Evolutionary conservation across 768 basidiomycete genomes (phyloP).

Genomic region (Leccinum subgranulosum): DNA sequence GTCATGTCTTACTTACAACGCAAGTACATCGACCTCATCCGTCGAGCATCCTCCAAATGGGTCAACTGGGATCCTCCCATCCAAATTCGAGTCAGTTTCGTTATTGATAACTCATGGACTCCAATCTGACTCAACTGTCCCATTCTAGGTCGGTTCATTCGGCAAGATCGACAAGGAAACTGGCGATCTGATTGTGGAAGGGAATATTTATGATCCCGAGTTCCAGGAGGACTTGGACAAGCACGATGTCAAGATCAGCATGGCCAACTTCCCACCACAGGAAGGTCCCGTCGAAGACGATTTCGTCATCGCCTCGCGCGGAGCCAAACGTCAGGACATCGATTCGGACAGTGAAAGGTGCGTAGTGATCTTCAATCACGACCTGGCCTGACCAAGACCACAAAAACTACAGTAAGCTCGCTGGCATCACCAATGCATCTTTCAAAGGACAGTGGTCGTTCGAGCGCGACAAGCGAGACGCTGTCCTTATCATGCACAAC

Average conservation of each 20-base stretch:
- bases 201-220: slow-evolving; percentile 32
- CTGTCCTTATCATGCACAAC: slow-evolving; percentile 31
- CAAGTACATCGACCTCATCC: slow-evolving; percentile 37
- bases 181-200: slow-evolving; percentile 32
- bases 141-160: slow-evolving; percentile 33
- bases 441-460: slow-evolving; percentile 35
- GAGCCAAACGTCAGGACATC: slow-evolving; percentile 12
- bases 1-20: slow-evolving; percentile 19
- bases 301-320: slow-evolving; percentile 24
- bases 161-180: slow-evolving; percentile 31
- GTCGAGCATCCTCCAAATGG: slow-evolving; percentile 31
- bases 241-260: slow-evolving; percentile 5
- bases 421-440: slow-evolving; percentile 23
- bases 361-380: neutral
- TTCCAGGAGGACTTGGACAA: slow-evolving; percentile 18
- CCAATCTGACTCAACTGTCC: neutral
- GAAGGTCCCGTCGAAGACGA: slow-evolving; percentile 20
- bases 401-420: slow-evolving; percentile 2
- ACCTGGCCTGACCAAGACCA: neutral
- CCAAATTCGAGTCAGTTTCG: slow-evolving; percentile 23
- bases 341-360: slow-evolving; percentile 16
- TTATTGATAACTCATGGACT: neutral
- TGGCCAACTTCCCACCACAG: slow-evolving; percentile 18
- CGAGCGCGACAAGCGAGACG: slow-evolving; percentile 23
- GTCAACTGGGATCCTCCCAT: slow-evolving; percentile 36